A percentile compares a stretch with the other conserved stretches of the same genome.
Conservation (phyloP, 164 flowering plant genomes). For the Litsea cubeba region DNA sequence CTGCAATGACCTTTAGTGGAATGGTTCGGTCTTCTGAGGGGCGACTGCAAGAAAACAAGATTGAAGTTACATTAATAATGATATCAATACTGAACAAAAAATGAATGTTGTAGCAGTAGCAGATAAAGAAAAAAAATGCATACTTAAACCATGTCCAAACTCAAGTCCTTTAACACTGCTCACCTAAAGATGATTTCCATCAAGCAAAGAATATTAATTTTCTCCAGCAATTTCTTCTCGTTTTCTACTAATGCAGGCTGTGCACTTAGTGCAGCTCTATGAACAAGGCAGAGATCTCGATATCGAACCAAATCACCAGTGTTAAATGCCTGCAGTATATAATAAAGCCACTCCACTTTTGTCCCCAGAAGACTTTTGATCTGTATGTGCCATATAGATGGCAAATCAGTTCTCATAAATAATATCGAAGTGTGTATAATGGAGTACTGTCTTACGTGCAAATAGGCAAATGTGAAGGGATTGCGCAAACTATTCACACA, state of each 20-base stretch:
- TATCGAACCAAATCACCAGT: conserved; percentile 85
- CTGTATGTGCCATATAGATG: conserved; percentile 28
- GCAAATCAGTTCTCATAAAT: neutral
- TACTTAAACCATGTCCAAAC: neutral
- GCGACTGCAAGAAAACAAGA: conserved; percentile 51
- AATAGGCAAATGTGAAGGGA: no score
- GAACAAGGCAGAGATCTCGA: conserved; percentile 84
- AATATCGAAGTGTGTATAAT: neutral
- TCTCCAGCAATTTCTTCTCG: conserved; percentile 85
- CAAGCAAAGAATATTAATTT: conserved; percentile 88
- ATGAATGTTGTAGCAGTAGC: neutral
- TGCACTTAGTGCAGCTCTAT: conserved; percentile 63
- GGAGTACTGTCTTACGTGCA: no score
- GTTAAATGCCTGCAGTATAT: conserved; percentile 85
- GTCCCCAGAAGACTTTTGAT: conserved; percentile 79
- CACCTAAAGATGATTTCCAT: conserved; percentile 99
- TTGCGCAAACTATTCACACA: no score
- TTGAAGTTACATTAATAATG: neutral
- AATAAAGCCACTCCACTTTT: conserved; percentile 85
- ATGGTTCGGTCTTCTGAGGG: conserved; percentile 90
- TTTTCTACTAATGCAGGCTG: conserved; percentile 91
- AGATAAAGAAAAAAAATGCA: neutral
- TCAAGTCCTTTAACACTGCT: neutral
- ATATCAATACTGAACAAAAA: neutral
- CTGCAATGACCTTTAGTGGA: conserved; percentile 76